phyloP scores from a whole-genome alignment of 2,329 filamentous ascomycete genomes.

The Trichophyton verrucosum region DNA sequence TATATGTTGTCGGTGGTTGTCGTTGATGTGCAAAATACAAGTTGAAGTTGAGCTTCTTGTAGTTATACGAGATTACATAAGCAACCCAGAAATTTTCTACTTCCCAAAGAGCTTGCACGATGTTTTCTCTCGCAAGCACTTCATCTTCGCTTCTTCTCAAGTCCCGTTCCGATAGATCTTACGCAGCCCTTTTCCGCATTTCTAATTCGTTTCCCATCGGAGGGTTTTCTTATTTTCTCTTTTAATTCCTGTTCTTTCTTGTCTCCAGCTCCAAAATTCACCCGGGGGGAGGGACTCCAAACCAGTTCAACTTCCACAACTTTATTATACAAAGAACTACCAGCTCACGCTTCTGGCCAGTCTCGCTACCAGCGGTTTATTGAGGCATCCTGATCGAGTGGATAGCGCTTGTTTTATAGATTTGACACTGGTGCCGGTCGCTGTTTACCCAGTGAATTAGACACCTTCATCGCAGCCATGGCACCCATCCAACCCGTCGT shows the following conservation, averaged over 20 bases:
- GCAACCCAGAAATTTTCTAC: constrained; percentile 2
- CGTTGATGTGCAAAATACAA: not conserved
- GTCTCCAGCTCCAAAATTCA: not conserved
- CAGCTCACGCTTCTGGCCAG: not conserved
- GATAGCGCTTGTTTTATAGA: not conserved
- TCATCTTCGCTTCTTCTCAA: not conserved
- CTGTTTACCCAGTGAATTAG: not conserved
- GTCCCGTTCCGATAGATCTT: not conserved
- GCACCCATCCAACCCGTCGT: not conserved
- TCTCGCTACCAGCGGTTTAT: too few relatives aligned
- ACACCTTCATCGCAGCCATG: not conserved
- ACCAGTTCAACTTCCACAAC: not conserved
- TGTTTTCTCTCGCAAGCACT: not conserved
- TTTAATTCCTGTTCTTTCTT: not conserved
- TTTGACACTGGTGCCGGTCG: not conserved
- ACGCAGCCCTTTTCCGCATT: not conserved
- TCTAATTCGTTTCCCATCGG: not conserved
- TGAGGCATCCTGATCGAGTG: not conserved
- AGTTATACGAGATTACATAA: not conserved
- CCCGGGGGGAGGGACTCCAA: too few relatives aligned
- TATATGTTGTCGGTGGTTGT: not conserved
- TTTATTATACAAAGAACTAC: not conserved
- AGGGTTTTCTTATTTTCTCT: not conserved
- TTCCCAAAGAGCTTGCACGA: not conserved
- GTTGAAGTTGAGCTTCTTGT: not conserved